These are phyloP conservation scores for Fusarium mangiferae DNA, from an alignment of 2,329 filamentous ascomycete genomes.

Conservation along the genomic window DNA sequence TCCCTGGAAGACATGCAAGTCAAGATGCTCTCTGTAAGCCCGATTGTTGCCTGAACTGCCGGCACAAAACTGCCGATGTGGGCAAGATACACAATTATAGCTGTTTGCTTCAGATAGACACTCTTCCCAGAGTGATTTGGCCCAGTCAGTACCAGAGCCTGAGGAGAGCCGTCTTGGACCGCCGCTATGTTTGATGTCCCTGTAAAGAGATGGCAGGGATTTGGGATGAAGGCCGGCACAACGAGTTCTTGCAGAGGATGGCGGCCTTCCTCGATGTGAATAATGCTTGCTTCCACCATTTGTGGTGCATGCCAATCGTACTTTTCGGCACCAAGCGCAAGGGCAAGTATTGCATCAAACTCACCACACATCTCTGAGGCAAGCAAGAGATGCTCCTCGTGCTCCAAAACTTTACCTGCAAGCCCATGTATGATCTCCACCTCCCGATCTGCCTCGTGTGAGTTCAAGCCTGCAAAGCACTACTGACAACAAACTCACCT, in stretches of 20 bases:
- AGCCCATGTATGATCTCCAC: slow-evolving; percentile 88
- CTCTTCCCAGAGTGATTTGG: slow-evolving; percentile 98
- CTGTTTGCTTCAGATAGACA: slow-evolving; percentile 92
- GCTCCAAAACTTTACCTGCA: slow-evolving; percentile 74
- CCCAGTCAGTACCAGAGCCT: slow-evolving; percentile 84
- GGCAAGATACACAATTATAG: slow-evolving; percentile 89
- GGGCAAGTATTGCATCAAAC: slow-evolving; percentile 84
- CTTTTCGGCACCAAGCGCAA: slow-evolving; percentile 79
- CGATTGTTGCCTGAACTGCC: slow-evolving; percentile 78
- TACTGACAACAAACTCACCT: slow-evolving; percentile 59
- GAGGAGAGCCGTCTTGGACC: slow-evolving; percentile 47
- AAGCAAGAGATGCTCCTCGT: slow-evolving; percentile 71
- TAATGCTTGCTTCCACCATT: slow-evolving; percentile 75
- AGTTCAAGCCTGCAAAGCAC: slow-evolving; percentile 17
- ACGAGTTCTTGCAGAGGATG: slow-evolving; percentile 89
- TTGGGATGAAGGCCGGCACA: slow-evolving; percentile 83
- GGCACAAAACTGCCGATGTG: slow-evolving; percentile 95
- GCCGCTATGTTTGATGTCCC: slow-evolving; percentile 51
- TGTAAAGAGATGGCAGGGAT: slow-evolving; percentile 77
- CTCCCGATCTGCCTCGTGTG: slow-evolving; percentile 72
- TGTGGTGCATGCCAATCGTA: slow-evolving; percentile 77
- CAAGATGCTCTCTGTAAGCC: slow-evolving; percentile 91
- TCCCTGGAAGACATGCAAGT: slow-evolving; percentile 83
- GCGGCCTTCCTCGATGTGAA: slow-evolving; percentile 81
- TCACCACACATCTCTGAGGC: slow-evolving; percentile 88